A percentile compares a stretch with the other conserved stretches of the same genome.
Evolutionary conservation across 1,139 yeast genomes (phyloP).

Genomic region (Hemisphaericaspora xylofermentans): DNA sequence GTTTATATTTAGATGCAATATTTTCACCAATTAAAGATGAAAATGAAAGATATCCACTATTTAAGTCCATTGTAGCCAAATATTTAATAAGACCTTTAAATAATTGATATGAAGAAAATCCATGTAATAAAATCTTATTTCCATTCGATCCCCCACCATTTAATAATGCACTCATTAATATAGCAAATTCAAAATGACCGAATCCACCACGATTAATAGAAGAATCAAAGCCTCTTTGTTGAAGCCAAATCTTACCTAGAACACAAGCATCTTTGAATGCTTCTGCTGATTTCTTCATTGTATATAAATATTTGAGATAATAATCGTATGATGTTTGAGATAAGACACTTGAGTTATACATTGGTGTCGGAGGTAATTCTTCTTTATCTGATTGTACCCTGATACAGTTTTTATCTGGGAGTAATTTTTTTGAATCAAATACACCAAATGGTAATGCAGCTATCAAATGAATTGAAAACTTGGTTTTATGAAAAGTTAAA

Average conservation of each 20-base stretch:
- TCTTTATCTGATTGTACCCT: constrained; percentile 56
- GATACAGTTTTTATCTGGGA: constrained; percentile 77
- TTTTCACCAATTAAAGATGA: constrained; percentile 56
- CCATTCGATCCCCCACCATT: constrained; percentile 83
- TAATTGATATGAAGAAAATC: constrained; percentile 88
- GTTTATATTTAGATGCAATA: constrained; percentile 48
- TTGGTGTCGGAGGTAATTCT: constrained; percentile 73
- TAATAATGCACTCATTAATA: constrained; percentile 74
- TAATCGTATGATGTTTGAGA: constrained; percentile 67
- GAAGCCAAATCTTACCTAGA: constrained; percentile 85
- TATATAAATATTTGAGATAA: constrained; percentile 72
- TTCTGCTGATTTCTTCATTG: constrained; percentile 72
- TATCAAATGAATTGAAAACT: constrained; percentile 67
- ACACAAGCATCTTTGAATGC: constrained; percentile 88
- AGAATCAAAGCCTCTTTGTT: constrained; percentile 79
- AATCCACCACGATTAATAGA: constrained; percentile 71
- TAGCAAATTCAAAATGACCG: constrained; percentile 88
- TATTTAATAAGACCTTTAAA: constrained; percentile 86
- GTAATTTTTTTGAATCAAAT: constrained; percentile 73
- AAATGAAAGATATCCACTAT: constrained; percentile 65
- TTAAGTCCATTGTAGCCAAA: constrained; percentile 73
- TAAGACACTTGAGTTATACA: constrained; percentile 78
- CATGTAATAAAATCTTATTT: constrained; percentile 73
- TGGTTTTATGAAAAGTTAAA: constrained; percentile 63
- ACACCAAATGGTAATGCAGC: constrained; percentile 70